Percentiles rank a stretch among this genome's conserved stretches.
These are phyloP conservation scores for Tylopilus subfusipes DNA, from an alignment of 768 basidiomycete species.

Conservation along the genomic window DNA sequence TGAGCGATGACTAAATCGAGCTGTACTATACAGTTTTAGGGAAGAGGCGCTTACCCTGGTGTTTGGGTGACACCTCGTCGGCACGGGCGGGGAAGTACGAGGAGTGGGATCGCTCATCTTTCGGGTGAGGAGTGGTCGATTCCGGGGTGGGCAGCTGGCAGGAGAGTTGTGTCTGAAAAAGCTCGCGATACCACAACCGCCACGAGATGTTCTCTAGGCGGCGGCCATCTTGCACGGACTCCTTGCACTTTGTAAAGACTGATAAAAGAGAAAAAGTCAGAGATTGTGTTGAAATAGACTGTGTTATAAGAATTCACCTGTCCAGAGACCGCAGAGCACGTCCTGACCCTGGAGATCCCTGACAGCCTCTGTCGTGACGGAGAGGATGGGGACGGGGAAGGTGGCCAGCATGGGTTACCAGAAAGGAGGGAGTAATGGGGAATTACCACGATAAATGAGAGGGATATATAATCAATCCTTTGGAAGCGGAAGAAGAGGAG, in stretches of 20 bases:
- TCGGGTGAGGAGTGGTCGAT: constrained; percentile 14
- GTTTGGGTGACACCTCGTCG: constrained; percentile 12
- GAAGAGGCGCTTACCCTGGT: constrained; percentile 13
- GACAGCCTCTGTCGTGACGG: constrained; percentile 62
- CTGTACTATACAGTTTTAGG: constrained; percentile 9
- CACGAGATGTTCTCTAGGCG: constrained; percentile 86
- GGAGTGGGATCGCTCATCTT: constrained; percentile 19
- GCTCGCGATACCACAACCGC: constrained; percentile 76
- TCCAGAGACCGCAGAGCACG: constrained; percentile 65
- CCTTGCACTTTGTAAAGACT: constrained; percentile 87
- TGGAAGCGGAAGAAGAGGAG: constrained; percentile 13
- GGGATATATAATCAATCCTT: constrained; percentile 20
- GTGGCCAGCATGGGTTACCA: constrained; percentile 41
- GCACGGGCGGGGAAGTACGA: constrained; percentile 28
- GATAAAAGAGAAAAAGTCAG: constrained; percentile 10
- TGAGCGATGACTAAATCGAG: constrained; percentile 17
- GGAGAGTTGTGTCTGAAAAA: constrained; percentile 37
- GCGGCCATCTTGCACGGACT: constrained; percentile 72
- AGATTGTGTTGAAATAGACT: neutral
- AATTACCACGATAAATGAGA: constrained; percentile 8
- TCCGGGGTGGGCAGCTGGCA: constrained; percentile 30
- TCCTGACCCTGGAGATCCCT: constrained; percentile 66
- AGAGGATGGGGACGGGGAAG: constrained; percentile 64
- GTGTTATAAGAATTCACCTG: constrained; percentile 38
- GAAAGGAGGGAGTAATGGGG: constrained; percentile 7